Evolutionary conservation across 768 basidiomycete species (phyloP), one percentile per base, ranked within the genome.

Genomic region (Psilocybe cubensis): DNA sequence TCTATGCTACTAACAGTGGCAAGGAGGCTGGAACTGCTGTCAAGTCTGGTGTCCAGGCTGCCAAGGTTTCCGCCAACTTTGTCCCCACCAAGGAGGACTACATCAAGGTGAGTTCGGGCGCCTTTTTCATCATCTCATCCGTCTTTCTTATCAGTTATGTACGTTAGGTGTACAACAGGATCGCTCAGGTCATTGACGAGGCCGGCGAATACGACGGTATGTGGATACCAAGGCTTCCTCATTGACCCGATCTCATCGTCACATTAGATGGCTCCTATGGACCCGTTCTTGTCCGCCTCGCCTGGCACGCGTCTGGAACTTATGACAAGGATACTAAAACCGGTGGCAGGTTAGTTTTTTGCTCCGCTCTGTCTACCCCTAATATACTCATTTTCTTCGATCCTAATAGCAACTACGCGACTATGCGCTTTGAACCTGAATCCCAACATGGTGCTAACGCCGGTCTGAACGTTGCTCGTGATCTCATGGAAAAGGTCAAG

Each of bases 341-440:
- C 14, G 92, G 92, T 58, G 92, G 92, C 74, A 94, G 92, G 92
- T 86, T 62, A 46, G 76, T 68, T 27, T 23, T 9, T 55, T 56
- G 43, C 43, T 25, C 28, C n/a, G 28, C 14, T 31, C 29, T 27
- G 20, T 21, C 54, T 24, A 12, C 44, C 45, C 28, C 24, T 38
- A 47, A 35, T 58, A 50, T 58, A 40, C 63, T 62, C 44, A 50
- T 41, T 40, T 44, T 62, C 18, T 23, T 52, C 12, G 21, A 44
- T 23, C 45, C 57, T 40, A 35, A 41, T 68, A 90, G 92, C 80
- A 98, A 99, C 83, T 95, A 93, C 63, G 96, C 97, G 2, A 98
- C 96, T 21, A 99, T 99, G 96, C 91, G 96, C 54, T 99, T 98
- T 74, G 84, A 86, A 52, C 92, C 96, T 38, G 96, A 98, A 71